Evolutionary conservation across 345 rosid genomes (phyloP).

Genomic region (Salix exigua): DNA sequence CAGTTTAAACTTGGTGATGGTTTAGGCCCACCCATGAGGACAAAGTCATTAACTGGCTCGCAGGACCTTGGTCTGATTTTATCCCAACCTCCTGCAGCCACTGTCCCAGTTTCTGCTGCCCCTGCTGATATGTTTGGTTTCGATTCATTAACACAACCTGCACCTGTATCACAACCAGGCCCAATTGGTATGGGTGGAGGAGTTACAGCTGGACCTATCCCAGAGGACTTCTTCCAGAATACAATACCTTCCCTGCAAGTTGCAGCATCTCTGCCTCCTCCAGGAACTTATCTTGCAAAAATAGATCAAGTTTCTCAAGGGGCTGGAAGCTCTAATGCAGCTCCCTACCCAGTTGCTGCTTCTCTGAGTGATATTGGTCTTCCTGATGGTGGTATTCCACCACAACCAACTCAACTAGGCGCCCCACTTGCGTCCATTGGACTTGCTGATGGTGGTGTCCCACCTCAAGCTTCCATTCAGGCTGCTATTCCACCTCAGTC

Average conservation of each 20-base stretch:
- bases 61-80: constrained; percentile 61
- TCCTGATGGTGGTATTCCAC: constrained; percentile 76
- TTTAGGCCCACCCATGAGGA: constrained; percentile 63
- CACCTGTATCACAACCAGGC: constrained; percentile 50
- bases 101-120: constrained; percentile 51
- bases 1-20: constrained; percentile 85
- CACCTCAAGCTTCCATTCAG: constrained; percentile 54
- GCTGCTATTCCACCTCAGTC: constrained; percentile 37
- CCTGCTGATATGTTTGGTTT: constrained; percentile 68
- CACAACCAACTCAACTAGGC: constrained; percentile 50
- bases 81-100: constrained; percentile 46
- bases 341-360: constrained; percentile 40
- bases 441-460: constrained; percentile 88
- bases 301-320: constrained; percentile 60
- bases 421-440: constrained; percentile 49
- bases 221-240: constrained; percentile 93
- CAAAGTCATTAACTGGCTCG: constrained; percentile 56
- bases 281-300: constrained; percentile 80
- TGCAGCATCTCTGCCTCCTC: constrained; percentile 77
- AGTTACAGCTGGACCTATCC: constrained; percentile 62
- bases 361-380: constrained; percentile 55
- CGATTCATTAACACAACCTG: constrained; percentile 47
- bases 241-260: constrained; percentile 86
- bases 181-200: constrained; percentile 41
- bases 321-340: constrained; percentile 31